Evolutionary conservation across 2,329 filamentous ascomycete genomes (phyloP), one percentile per base, ranked within the genome.

Genomic region (Monosporascus sp.): DNA sequence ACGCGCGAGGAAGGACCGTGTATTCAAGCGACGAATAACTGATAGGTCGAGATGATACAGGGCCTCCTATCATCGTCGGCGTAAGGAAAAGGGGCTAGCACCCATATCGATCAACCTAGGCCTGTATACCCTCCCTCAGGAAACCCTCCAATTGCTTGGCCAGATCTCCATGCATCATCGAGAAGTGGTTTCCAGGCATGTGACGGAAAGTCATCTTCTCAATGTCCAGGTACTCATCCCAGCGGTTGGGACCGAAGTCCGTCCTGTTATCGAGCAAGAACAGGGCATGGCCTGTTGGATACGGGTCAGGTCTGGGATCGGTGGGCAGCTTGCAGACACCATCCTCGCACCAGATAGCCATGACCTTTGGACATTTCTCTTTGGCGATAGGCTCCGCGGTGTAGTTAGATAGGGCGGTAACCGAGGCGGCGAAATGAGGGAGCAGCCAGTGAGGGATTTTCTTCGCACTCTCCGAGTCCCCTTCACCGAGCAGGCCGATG

Each of bases 111-210:
- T 2, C 11, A 24, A 41, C 46, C 48, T 63, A 67, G 52, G 58
- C 37, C 51, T 64, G 56, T 16, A 69, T 66, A 5, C 64, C 66
- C 24, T 68, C 63, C 48, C 63, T 66, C 58, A 70, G 55, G 52
- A 69, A 70, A 9, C 52, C 53, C 9, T 66, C 67, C 4, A 70
- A 58, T 37, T 64, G 58, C 55, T 67, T 66, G 14, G 67, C 67
- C 2, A 70, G 51, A 3, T 75, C 66, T 56, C 82, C 84, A 68
- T 86, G 83, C 85, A 90, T 89, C 86, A 89, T 89, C 20, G 79
- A 83, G 71, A 90, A 89, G 71, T 89, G 86, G 63, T 89, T 87
- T 2, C 85, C 87, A 17, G 81, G 81, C 82, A 88, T 87, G 63
- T 86, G 82, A 52, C 78, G 78, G 58, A 80, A 85, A 48, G 75